Conservation (phyloP, 1,284 basidiomycete species). For the Puccinia hordei region DNA sequence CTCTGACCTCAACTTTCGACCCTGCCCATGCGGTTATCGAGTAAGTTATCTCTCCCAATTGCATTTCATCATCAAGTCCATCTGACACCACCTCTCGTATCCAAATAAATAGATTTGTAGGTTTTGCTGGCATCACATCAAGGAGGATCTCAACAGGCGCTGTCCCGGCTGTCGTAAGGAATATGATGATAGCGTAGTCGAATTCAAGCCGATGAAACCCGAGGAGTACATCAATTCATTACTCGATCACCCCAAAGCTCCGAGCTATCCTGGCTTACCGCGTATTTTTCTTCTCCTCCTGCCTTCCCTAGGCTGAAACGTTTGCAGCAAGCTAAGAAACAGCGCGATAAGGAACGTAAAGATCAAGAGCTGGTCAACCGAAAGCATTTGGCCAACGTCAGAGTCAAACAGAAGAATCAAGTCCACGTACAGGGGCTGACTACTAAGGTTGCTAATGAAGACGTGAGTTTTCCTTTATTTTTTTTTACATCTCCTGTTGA, state of each 20-base stretch:
- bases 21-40: constrained; percentile 98
- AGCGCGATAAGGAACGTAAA: constrained; percentile 91
- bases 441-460: constrained; percentile 90
- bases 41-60: too few relatives aligned
- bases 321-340: constrained; percentile 92
- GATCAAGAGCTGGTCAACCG: constrained; percentile 86
- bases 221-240: constrained; percentile 89
- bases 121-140: constrained; percentile 99
- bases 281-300: constrained; percentile 52
- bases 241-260: constrained; percentile 23
- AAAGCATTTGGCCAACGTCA: constrained; percentile 85
- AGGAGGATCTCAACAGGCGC: constrained; percentile 89
- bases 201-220: constrained; percentile 91
- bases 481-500: too few relatives aligned
- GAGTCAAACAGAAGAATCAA: constrained; percentile 93
- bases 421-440: constrained; percentile 92
- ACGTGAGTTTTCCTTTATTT: constrained; percentile 71
- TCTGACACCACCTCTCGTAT: constrained; percentile 51
- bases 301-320: constrained; percentile 85
- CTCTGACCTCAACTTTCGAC: constrained; percentile 98
- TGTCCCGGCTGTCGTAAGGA: constrained; percentile 95
- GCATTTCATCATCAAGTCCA: neutral
- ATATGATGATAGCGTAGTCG: constrained; percentile 88
- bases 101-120: constrained; percentile 91
- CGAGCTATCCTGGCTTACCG: neutral